Evolutionary conservation across 2,329 filamentous ascomycete species (phyloP).

Genomic region (Graphilbum ipis-grandicollis): DNA sequence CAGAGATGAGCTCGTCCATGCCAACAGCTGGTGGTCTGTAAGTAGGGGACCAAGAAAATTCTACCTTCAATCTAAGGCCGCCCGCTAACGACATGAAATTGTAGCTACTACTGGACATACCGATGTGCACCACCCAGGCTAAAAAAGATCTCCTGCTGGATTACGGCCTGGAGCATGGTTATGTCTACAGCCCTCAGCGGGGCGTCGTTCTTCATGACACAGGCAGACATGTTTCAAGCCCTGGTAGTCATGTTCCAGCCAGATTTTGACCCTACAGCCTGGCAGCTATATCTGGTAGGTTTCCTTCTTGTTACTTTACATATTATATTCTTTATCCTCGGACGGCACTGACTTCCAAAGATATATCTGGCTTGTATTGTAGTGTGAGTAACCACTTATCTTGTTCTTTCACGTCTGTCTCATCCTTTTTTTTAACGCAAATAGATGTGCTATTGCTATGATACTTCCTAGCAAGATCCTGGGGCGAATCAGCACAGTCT

Average conservation of each 20-base stretch:
- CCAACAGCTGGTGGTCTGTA: constrained; percentile 3
- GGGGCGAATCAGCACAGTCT: constrained; percentile 2
- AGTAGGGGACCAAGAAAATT: neutral
- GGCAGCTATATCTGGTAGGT: constrained; percentile 2
- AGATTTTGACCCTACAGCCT: neutral
- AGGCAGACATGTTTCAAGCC: constrained; percentile 4
- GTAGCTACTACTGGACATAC: constrained; percentile 4
- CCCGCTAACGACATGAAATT: neutral
- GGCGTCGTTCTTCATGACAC: constrained; percentile 4
- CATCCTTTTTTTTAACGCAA: too few species aligned
- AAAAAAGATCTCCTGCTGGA: constrained; percentile 3
- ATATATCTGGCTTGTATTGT: constrained; percentile 3
- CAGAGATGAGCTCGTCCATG: constrained; percentile 3
- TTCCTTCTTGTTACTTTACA: neutral
- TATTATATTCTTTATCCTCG: too few species aligned
- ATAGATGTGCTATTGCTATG: constrained; percentile 2
- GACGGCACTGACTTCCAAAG: neutral
- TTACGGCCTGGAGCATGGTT: constrained; percentile 5
- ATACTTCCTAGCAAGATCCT: constrained; percentile 3
- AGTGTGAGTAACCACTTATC: neutral
- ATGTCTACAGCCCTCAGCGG: constrained; percentile 3
- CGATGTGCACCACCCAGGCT: constrained; percentile 1
- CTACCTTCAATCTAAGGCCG: neutral
- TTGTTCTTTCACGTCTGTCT: too few species aligned
- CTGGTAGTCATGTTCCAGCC: constrained; percentile 3